A percentile compares a stretch with the other conserved stretches of the same genome.
phyloP scores from a whole-genome alignment of 2,329 filamentous ascomycete genomes.

The Fusarium sterilihyphosum region DNA sequence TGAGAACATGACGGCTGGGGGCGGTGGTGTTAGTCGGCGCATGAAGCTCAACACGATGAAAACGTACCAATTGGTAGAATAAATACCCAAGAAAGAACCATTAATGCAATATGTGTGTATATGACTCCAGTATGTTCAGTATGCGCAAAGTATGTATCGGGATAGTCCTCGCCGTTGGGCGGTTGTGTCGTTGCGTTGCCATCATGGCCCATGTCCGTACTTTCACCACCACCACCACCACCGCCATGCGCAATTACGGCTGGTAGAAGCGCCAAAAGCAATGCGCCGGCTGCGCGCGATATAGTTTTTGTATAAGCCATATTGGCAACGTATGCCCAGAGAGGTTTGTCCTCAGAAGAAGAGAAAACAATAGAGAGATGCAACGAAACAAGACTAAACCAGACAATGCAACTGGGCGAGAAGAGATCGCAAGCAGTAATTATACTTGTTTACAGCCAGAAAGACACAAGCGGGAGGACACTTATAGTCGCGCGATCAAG shows the following conservation, averaged over 20 bases:
- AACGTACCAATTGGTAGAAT: conserved; percentile 76
- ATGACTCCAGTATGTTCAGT: conserved; percentile 65
- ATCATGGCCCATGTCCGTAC: conserved; percentile 16
- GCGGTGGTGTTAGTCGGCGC: conserved; percentile 6
- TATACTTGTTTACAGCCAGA: neutral
- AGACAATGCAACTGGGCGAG: neutral
- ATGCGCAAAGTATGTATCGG: conserved; percentile 69
- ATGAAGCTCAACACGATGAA: neutral
- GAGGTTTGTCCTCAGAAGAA: neutral
- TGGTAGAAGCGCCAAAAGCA: conserved; percentile 30
- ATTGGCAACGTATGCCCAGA: neutral
- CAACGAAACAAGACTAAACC: neutral
- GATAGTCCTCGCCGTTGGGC: conserved; percentile 47
- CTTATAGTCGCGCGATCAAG: conserved; percentile 16
- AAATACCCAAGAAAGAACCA: conserved; percentile 78
- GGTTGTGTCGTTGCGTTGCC: conserved; percentile 31
- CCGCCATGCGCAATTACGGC: conserved; percentile 28
- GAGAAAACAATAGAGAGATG: neutral
- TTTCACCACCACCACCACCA: conserved; percentile 13
- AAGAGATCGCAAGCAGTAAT: neutral
- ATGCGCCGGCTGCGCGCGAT: neutral
- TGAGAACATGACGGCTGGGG: conserved; percentile 83
- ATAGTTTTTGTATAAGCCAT: conserved; percentile 3
- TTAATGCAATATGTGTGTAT: conserved; percentile 75
- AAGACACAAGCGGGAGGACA: neutral